Percentiles rank a stretch among this genome's conserved stretches.
Evolutionary conservation across 2,329 filamentous ascomycete species (phyloP).

Genomic region (Byssothecium circinans): DNA sequence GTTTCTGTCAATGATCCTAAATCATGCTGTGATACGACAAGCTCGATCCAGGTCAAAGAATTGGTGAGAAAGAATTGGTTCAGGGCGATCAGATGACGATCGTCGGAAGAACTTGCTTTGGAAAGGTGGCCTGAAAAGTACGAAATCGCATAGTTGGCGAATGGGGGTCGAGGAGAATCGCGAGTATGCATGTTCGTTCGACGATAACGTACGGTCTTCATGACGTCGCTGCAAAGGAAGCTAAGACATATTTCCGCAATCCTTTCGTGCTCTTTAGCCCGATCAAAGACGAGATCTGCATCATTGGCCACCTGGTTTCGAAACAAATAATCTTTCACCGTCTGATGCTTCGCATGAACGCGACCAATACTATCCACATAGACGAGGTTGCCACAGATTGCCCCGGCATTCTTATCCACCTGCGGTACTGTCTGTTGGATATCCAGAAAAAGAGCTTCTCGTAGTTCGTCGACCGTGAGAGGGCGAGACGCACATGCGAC

Average conservation of each 20-base stretch:
- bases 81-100: conserved; percentile 1
- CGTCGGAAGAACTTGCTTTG: background rate
- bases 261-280: background rate
- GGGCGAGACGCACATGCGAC: too few relatives aligned
- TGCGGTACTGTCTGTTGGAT: too few relatives aligned
- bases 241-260: background rate
- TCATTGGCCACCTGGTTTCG: background rate
- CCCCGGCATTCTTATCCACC: too few relatives aligned
- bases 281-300: background rate
- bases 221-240: background rate
- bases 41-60: conserved; percentile 3
- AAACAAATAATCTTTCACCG: background rate
- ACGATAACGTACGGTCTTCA: background rate
- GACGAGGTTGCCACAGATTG: too few relatives aligned
- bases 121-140: conserved; percentile 3
- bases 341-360: background rate
- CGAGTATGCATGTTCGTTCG: background rate
- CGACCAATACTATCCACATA: background rate
- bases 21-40: background rate
- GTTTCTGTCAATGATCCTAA: background rate
- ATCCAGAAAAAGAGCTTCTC: too few relatives aligned
- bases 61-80: conserved; percentile 1
- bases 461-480: too few relatives aligned
- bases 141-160: conserved; percentile 3
- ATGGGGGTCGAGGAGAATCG: background rate